A percentile compares a stretch with the other conserved stretches of the same genome.
Evolutionary conservation across 192 early-diverging fungal genomes (phyloP).

Genomic region (Backusella morwellensis): DNA sequence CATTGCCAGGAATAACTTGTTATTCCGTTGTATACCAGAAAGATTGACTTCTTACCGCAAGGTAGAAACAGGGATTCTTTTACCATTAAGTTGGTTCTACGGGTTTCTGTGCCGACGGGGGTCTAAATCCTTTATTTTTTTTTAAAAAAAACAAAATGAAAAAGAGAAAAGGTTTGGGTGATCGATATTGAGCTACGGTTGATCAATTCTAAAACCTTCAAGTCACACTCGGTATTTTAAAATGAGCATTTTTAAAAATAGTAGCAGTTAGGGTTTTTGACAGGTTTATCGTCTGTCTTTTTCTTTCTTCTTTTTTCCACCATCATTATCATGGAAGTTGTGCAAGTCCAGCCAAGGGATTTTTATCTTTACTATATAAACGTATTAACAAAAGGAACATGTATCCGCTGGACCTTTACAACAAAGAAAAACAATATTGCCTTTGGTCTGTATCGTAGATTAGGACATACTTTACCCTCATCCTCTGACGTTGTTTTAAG

Average conservation of each 20-base stretch:
- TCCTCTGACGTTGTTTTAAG: constrained; percentile 2
- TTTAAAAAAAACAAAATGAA: background rate
- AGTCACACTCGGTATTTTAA: background rate
- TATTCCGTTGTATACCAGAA: constrained; percentile 24
- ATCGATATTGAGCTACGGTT: background rate
- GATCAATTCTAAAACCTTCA: background rate
- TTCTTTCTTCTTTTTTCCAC: background rate
- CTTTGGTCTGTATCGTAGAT: constrained; percentile 72
- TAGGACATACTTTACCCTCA: constrained; percentile 3
- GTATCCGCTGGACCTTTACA: constrained; percentile 86
- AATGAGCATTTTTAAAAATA: background rate
- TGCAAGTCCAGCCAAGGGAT: constrained; percentile 69
- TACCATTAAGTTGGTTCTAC: constrained; percentile 19
- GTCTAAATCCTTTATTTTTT: constrained; percentile 5
- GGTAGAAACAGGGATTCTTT: constrained; percentile 13
- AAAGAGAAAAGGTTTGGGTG: background rate
- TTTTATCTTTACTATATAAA: constrained; percentile 80
- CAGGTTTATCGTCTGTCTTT: background rate
- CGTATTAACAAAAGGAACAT: constrained; percentile 68
- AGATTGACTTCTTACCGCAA: constrained; percentile 11
- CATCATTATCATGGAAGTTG: constrained; percentile 69
- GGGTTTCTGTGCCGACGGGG: constrained; percentile 24
- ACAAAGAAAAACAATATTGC: constrained; percentile 88
- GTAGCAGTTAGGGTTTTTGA: background rate
- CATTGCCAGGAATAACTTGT: constrained; percentile 31